These are phyloP conservation scores for Fusarium coffeatum DNA, from an alignment of 2,329 filamentous ascomycete species.

Conservation along the genomic window DNA sequence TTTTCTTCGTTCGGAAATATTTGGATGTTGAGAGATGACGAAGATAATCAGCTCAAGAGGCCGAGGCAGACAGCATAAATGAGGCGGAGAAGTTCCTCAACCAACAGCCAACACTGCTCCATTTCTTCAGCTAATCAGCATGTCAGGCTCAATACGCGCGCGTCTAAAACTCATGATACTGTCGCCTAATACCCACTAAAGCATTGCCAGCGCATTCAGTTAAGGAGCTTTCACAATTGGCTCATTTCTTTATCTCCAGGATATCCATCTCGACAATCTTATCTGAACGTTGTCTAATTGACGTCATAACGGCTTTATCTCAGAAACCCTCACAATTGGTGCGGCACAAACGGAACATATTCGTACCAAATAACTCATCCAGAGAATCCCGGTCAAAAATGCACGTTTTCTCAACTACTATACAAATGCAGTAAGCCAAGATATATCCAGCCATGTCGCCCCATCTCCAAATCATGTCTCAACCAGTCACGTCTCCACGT, in stretches of 20 bases:
- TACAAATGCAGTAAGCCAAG: not conserved
- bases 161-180: not conserved
- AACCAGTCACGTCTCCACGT: constrained; percentile 35
- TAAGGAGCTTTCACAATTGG: too few species aligned
- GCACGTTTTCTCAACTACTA: not conserved
- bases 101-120: not conserved
- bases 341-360: too few species aligned
- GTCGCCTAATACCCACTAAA: not conserved
- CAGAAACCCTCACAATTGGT: not conserved
- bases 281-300: not conserved
- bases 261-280: not conserved
- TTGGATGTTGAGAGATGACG: too few species aligned
- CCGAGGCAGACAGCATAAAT: not conserved
- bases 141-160: not conserved
- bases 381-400: not conserved
- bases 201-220: too few species aligned
- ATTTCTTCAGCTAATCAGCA: not conserved
- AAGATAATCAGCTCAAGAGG: not conserved
- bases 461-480: constrained; percentile 1
- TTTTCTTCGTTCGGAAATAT: too few species aligned
- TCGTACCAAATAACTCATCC: rapidly evolving
- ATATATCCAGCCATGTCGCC: not conserved
- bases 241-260: rapidly evolving
- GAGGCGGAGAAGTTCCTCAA: not conserved
- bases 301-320: not conserved